phyloP scores from a whole-genome alignment of 192 early-diverging fungal genomes.

The Entomortierella chlamydospora region DNA sequence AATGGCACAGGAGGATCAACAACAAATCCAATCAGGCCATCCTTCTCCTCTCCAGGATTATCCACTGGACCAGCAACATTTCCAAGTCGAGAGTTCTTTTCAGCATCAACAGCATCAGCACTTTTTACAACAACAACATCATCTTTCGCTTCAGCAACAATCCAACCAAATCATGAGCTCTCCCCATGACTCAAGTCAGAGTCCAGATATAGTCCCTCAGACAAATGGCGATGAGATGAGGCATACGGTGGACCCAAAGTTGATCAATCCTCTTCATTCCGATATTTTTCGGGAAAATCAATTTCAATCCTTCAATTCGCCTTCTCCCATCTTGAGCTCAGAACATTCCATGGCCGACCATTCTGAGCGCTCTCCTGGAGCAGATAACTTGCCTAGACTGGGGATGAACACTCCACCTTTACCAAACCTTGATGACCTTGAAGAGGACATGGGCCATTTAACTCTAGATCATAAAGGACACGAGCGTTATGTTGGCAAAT shows the following conservation, averaged over 20 bases:
- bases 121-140: slow-evolving; percentile 18
- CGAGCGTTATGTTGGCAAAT: slow-evolving; percentile 76
- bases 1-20: slow-evolving; percentile 1
- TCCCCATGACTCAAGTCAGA: slow-evolving; percentile 33
- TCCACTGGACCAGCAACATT: slow-evolving; percentile 13
- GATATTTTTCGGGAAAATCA: slow-evolving; percentile 22
- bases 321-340: slow-evolving; percentile 35
- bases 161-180: slow-evolving; percentile 14
- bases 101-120: slow-evolving; percentile 30
- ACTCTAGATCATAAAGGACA: slow-evolving; percentile 79
- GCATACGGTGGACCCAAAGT: slow-evolving; percentile 11
- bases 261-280: slow-evolving; percentile 26
- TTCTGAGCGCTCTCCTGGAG: slow-evolving; percentile 8
- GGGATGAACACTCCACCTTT: slow-evolving; percentile 51
- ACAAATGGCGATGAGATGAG: slow-evolving; percentile 19
- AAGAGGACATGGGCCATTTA: slow-evolving; percentile 72
- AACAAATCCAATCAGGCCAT: slow-evolving; percentile 7
- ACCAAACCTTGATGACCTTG: slow-evolving; percentile 55
- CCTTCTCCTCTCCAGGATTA: slow-evolving; percentile 1
- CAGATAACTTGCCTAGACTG: slow-evolving; percentile 21
- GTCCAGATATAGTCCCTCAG: slow-evolving; percentile 17
- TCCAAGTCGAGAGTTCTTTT: neutral
- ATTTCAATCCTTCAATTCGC: slow-evolving; percentile 34
- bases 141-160: slow-evolving; percentile 5
- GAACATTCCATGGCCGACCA: slow-evolving; percentile 32